phyloP scores from a whole-genome alignment of 495 filamentous ascomycete species.

The Evansstolkia leycettana region DNA sequence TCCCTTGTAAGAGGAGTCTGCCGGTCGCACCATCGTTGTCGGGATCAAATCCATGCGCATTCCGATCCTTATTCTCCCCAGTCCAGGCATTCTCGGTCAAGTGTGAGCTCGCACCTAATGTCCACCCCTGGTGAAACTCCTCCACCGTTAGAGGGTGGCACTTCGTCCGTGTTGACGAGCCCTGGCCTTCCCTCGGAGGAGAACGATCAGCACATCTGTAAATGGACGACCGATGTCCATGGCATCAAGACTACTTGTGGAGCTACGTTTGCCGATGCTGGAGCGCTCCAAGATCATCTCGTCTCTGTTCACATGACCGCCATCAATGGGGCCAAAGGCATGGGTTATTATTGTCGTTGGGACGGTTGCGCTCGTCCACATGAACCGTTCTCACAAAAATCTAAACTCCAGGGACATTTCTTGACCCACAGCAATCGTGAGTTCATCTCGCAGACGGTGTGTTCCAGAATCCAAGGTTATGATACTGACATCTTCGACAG shows the following conservation, averaged over 20 bases:
- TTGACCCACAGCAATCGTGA: conserved; percentile 37
- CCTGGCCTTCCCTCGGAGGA: conserved; percentile 25
- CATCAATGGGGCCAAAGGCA: conserved; percentile 29
- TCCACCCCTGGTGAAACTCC: conserved; percentile 31
- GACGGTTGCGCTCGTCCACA: conserved; percentile 32
- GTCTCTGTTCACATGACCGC: conserved; percentile 27
- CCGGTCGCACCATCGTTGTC: conserved; percentile 27
- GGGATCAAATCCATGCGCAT: conserved; percentile 22
- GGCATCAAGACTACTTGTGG: conserved; percentile 24
- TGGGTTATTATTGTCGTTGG: conserved; percentile 39
- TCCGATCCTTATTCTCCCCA: conserved; percentile 28
- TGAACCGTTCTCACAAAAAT: conserved; percentile 38
- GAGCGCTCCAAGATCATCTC: conserved; percentile 33
- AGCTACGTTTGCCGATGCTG: conserved; percentile 20
- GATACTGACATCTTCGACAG: conserved; percentile 7
- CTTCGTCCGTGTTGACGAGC: conserved; percentile 28
- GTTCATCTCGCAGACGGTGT: conserved; percentile 1
- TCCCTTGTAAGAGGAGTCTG: conserved; percentile 18
- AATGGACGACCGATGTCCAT: conserved; percentile 18
- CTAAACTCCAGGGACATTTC: conserved; percentile 37
- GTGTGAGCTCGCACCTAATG: conserved; percentile 28
- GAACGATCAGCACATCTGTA: conserved; percentile 24
- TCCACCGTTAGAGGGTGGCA: conserved; percentile 29
- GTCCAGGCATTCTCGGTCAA: conserved; percentile 29
- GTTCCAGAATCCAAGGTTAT: too few species aligned